phyloP scores from a whole-genome alignment of 345 rosid species.

The Gossypium sturtianum region DNA sequence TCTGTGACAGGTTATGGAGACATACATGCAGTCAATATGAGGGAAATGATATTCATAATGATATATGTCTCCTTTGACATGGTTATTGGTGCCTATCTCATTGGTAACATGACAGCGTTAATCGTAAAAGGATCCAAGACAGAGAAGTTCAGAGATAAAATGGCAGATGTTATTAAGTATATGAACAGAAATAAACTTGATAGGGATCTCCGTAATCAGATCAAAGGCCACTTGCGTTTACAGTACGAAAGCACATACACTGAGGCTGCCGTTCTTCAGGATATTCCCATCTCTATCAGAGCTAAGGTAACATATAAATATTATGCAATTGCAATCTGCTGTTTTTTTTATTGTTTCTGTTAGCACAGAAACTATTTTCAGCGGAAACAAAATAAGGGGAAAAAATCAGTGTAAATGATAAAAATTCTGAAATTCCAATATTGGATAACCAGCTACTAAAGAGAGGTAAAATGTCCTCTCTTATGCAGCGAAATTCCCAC shows the following conservation, averaged over 20 bases:
- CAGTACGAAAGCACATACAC: conserved; percentile 85
- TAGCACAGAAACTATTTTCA: background rate
- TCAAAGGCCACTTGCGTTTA: conserved; percentile 68
- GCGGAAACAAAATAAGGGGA: background rate
- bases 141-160: conserved; percentile 86
- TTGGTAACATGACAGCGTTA: conserved; percentile 97
- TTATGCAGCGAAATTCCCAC: background rate
- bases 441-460: too few relatives aligned
- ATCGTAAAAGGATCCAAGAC: conserved; percentile 98
- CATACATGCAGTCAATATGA: conserved; percentile 85
- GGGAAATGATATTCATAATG: conserved; percentile 98
- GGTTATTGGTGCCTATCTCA: conserved; percentile 93
- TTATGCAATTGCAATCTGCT: background rate
- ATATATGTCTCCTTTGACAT: conserved; percentile 86
- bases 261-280: conserved; percentile 73
- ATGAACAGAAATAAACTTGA: conserved; percentile 83
- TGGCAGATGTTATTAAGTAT: conserved; percentile 76
- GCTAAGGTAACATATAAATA: conserved; percentile 54
- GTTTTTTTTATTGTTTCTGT: background rate
- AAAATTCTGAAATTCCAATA: too few relatives aligned
- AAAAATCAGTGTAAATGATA: too few relatives aligned
- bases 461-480: background rate
- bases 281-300: conserved; percentile 82
- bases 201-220: conserved; percentile 61
- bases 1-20: conserved; percentile 83